These are phyloP conservation scores for Austropuccinia psidii DNA, from an alignment of 1,284 basidiomycete genomes.

Conservation along the genomic window DNA sequence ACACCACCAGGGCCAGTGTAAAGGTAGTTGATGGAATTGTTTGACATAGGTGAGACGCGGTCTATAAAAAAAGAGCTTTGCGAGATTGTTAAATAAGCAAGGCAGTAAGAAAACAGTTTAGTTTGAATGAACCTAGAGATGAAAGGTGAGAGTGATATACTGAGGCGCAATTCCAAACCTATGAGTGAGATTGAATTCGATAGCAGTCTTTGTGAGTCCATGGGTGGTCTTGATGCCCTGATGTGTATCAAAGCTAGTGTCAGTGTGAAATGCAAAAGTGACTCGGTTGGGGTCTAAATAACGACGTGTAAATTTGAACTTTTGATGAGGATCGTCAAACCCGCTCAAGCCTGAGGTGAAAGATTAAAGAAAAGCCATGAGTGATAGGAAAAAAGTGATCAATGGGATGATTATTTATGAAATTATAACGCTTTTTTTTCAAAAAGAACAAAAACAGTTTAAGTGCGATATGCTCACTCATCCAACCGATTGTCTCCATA, in stretches of 20 bases:
- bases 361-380: no score
- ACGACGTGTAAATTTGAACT: constrained; percentile 60
- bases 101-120: no score
- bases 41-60: constrained; percentile 19
- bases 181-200: constrained; percentile 41
- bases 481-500: constrained; percentile 71
- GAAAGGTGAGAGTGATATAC: constrained; percentile 12
- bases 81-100: not conserved
- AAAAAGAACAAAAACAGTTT: no score
- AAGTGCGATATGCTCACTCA: constrained; percentile 37
- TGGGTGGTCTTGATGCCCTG: constrained; percentile 37
- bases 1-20: constrained; percentile 38
- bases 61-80: constrained; percentile 29
- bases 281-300: constrained; percentile 67
- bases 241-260: constrained; percentile 39
- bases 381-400: no score
- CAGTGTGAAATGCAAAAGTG: constrained; percentile 57
- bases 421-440: no score
- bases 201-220: constrained; percentile 35
- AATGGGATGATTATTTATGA: no score
- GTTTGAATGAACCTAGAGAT: no score
- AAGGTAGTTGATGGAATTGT: constrained; percentile 40
- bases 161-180: constrained; percentile 40
- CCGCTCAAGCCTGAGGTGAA: constrained; percentile 39
- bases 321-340: constrained; percentile 23